A percentile compares a stretch with the other conserved stretches of the same genome.
These are phyloP conservation scores for Fraxinus floribunda DNA, from an alignment of 305 asterid genomes.

Conservation along the genomic window DNA sequence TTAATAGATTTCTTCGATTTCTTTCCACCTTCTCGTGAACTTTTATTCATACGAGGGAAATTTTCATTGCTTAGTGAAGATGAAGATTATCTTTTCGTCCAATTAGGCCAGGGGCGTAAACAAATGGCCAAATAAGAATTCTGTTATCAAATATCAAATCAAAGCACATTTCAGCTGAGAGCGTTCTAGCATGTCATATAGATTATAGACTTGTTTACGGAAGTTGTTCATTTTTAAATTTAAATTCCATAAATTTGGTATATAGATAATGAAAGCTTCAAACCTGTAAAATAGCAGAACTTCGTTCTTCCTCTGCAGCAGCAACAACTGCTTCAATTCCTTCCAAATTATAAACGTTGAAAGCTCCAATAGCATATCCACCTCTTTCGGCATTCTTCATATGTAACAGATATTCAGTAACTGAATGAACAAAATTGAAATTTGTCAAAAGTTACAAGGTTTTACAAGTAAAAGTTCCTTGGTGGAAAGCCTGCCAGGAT, in stretches of 20 bases:
- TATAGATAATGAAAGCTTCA: conserved; percentile 18
- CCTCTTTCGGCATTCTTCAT: conserved; percentile 81
- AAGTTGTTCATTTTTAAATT: neutral
- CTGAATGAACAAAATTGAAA: conserved; percentile 13
- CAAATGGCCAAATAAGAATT: neutral
- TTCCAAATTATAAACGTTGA: conserved; percentile 88
- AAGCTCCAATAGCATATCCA: conserved; percentile 92
- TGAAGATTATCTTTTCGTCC: neutral
- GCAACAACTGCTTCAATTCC: conserved; percentile 93
- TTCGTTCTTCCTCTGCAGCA: conserved; percentile 83
- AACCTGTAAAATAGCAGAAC: conserved; percentile 99
- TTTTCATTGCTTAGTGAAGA: neutral
- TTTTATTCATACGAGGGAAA: neutral
- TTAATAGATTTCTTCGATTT: neutral
- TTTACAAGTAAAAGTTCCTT: conserved; percentile 82
- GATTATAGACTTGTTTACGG: neutral
- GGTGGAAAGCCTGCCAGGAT: conserved; percentile 67
- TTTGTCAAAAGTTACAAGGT: conserved; percentile 17
- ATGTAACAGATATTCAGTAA: conserved; percentile 28
- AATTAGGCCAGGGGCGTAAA: neutral
- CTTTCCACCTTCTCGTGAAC: neutral
- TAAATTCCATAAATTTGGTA: neutral
- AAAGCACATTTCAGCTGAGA: neutral
- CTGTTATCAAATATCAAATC: neutral
- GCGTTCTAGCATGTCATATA: neutral